A percentile compares a stretch with the other conserved stretches of the same genome.
These are phyloP conservation scores for Xylariales sp. DNA, from an alignment of 2,329 filamentous ascomycete species.

Conservation along the genomic window DNA sequence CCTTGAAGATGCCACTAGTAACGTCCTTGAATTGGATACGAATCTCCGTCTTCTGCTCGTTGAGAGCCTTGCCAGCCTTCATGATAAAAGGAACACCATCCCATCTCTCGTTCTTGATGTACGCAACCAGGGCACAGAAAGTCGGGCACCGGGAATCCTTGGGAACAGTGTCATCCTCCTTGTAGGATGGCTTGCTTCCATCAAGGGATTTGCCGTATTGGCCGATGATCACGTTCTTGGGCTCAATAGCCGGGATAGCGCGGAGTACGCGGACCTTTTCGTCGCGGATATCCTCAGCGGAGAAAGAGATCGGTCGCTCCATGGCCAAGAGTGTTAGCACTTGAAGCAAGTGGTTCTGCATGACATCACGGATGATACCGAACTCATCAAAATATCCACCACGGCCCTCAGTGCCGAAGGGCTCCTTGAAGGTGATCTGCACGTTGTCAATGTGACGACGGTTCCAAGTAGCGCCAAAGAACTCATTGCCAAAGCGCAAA, in stretches of 20 bases:
- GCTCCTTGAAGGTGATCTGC: slow-evolving; percentile 99
- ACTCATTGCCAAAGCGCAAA: slow-evolving; percentile 95
- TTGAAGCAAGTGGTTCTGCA: slow-evolving; percentile 99
- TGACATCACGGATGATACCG: slow-evolving; percentile 97
- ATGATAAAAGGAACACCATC: slow-evolving; percentile 98
- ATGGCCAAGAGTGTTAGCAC: slow-evolving; percentile 94
- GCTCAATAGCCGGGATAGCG: slow-evolving; percentile 89
- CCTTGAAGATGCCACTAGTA: slow-evolving; percentile 98
- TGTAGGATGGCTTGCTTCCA: slow-evolving; percentile 94
- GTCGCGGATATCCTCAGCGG: slow-evolving; percentile 94
- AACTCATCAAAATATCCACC: slow-evolving; percentile 99
- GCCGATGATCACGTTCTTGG: slow-evolving; percentile 99
- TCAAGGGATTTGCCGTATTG: slow-evolving; percentile 97
- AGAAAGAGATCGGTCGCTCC: slow-evolving; percentile 98
- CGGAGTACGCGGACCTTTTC: slow-evolving; percentile 97
- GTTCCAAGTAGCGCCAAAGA: slow-evolving; percentile 98
- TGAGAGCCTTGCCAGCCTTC: slow-evolving; percentile 97
- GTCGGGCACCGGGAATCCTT: slow-evolving; percentile 97
- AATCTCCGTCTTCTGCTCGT: slow-evolving; percentile 99
- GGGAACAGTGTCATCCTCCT: slow-evolving; percentile 97
- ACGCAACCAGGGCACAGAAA: slow-evolving; percentile 94
- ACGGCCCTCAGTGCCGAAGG: slow-evolving; percentile 95
- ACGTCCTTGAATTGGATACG: slow-evolving; percentile 99
- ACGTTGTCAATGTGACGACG: slow-evolving; percentile 99
- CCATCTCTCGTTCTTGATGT: slow-evolving; percentile 99